Evolutionary conservation across 148 eudicot genomes (phyloP).

Genomic region (Polygonum aviculare): DNA sequence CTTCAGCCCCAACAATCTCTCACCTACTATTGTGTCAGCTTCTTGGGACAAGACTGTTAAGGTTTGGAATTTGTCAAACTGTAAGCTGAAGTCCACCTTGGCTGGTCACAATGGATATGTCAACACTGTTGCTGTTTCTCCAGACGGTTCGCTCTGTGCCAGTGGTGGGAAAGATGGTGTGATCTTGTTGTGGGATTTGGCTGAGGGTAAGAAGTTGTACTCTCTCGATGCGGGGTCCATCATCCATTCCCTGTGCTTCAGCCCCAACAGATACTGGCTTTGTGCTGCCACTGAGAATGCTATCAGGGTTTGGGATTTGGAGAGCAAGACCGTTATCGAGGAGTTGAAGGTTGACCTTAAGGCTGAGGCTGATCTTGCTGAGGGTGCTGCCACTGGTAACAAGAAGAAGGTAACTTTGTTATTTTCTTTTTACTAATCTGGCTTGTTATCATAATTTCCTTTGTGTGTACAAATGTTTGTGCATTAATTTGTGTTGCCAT

Average conservation of each 20-base stretch:
- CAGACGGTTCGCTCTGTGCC: constrained; percentile 22
- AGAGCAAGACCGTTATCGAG: too few relatives aligned
- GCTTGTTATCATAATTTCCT: neutral
- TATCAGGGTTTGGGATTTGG: constrained; percentile 35
- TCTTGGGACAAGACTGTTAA: constrained; percentile 24
- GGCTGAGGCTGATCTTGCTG: constrained; percentile 2
- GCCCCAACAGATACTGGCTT: constrained; percentile 62
- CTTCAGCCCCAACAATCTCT: constrained; percentile 27
- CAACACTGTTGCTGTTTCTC: constrained; percentile 17
- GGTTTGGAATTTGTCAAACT: constrained; percentile 25
- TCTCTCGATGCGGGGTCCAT: constrained; percentile 38
- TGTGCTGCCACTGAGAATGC: constrained; percentile 51
- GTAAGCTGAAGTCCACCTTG: constrained; percentile 14
- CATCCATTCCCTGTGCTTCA: constrained; percentile 46
- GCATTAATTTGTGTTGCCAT: neutral
- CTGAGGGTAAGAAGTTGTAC: constrained; percentile 46
- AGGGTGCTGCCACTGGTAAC: constrained; percentile 30
- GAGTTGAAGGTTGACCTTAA: too few relatives aligned
- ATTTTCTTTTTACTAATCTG: neutral
- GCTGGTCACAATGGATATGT: constrained; percentile 18
- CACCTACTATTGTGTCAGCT: constrained; percentile 18
- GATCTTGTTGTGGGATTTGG: constrained; percentile 47
- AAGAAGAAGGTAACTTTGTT: constrained; percentile 45
- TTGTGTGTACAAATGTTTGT: too few relatives aligned
- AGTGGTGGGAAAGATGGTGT: constrained; percentile 14